Conservation (phyloP, 768 basidiomycete genomes). For the Amanita phalloides region DNA sequence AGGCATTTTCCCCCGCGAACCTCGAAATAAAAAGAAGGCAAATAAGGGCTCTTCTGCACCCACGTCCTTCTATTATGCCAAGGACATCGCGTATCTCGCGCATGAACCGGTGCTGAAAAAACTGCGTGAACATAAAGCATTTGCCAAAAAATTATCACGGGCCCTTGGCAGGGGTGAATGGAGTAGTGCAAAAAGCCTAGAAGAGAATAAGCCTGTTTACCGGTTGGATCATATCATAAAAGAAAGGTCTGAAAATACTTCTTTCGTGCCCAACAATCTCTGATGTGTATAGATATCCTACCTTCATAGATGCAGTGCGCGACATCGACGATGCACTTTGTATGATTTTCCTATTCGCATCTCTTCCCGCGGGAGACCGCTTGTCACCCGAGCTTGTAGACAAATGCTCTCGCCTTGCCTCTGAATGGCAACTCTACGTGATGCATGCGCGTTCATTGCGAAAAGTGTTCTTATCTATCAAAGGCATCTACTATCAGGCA, state of each 20-base stretch:
- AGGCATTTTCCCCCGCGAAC: constrained; percentile 98
- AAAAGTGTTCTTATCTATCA: constrained; percentile 93
- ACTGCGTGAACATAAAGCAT: constrained; percentile 94
- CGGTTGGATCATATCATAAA: constrained; percentile 94
- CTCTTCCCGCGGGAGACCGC: constrained; percentile 77
- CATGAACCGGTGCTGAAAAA: constrained; percentile 94
- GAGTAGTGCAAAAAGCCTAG: constrained; percentile 87
- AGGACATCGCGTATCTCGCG: constrained; percentile 94
- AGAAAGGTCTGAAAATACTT: constrained; percentile 59
- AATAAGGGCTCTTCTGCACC: constrained; percentile 97
- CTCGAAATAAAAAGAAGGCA: constrained; percentile 80
- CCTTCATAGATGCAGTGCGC: constrained; percentile 89
- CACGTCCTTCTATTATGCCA: constrained; percentile 95
- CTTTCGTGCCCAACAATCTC: background rate
- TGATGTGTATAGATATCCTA: constrained; percentile 66
- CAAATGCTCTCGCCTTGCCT: constrained; percentile 81
- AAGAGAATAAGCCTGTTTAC: constrained; percentile 89
- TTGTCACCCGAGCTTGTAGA: constrained; percentile 77
- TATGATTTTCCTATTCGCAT: constrained; percentile 88
- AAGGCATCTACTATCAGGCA: constrained; percentile 97
- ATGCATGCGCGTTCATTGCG: constrained; percentile 79
- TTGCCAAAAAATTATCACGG: constrained; percentile 91
- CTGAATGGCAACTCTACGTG: constrained; percentile 96
- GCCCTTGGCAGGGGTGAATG: constrained; percentile 94
- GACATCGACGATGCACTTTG: constrained; percentile 97